A percentile compares a stretch with the other conserved stretches of the same genome.
Evolutionary conservation across 192 early-diverging fungal genomes (phyloP).

Genomic region (Backusella mclennaniae): DNA sequence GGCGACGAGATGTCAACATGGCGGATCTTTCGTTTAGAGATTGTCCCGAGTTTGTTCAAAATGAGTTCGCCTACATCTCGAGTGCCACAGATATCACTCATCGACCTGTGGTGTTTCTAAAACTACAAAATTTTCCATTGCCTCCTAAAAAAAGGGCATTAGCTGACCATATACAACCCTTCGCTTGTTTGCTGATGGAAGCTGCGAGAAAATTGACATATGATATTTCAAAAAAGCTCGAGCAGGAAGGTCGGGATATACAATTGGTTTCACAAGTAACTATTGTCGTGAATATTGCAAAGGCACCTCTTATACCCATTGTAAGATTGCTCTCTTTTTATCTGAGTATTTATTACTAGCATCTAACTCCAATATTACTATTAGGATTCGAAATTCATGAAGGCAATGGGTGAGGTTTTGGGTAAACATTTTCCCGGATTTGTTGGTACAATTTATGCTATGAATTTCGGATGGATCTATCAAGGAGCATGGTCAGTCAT

Average conservation of each 20-base stretch:
- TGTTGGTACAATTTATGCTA: conserved; percentile 26
- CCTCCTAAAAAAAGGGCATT: conserved; percentile 3
- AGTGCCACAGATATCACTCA: conserved; percentile 30
- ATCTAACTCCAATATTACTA: neutral
- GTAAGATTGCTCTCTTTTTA: conserved; percentile 8
- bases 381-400: conserved; percentile 20
- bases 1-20: conserved; percentile 34
- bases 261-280: conserved; percentile 24
- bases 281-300: conserved; percentile 24
- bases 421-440: conserved; percentile 27
- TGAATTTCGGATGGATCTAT: conserved; percentile 51
- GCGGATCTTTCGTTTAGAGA: conserved; percentile 17
- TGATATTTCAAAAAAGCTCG: conserved; percentile 23
- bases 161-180: conserved; percentile 26
- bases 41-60: conserved; percentile 21
- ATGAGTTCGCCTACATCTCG: conserved; percentile 30
- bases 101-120: conserved; percentile 33
- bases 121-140: conserved; percentile 27
- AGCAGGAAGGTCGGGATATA: conserved; percentile 11
- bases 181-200: conserved; percentile 38
- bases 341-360: neutral
- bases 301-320: conserved; percentile 25
- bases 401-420: conserved; percentile 19
- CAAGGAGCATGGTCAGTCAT: conserved; percentile 41
- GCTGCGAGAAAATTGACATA: conserved; percentile 37